Percentiles rank a stretch among this genome's conserved stretches.
These are phyloP conservation scores for Ceratocystis albifundus DNA, from an alignment of 2,329 filamentous ascomycete species.

Conservation along the genomic window DNA sequence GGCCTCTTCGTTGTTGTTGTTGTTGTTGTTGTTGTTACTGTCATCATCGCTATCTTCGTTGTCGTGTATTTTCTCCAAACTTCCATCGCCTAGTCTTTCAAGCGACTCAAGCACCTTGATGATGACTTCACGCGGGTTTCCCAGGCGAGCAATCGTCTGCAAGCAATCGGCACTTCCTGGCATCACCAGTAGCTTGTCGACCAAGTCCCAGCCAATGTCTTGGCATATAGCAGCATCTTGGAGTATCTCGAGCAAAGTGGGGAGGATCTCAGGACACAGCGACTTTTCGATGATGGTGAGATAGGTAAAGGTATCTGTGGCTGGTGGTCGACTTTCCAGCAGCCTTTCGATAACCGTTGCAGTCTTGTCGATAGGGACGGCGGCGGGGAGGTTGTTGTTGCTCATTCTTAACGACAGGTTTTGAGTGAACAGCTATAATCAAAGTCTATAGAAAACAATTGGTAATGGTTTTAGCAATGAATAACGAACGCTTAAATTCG, in stretches of 20 bases:
- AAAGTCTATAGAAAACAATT: neutral
- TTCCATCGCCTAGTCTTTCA: conserved; percentile 40
- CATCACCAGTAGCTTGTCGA: conserved; percentile 59
- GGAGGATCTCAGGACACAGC: conserved; percentile 53
- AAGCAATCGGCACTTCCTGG: conserved; percentile 59
- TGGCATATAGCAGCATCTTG: conserved; percentile 57
- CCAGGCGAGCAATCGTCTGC: conserved; percentile 61
- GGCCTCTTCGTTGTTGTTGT: conserved; percentile 26
- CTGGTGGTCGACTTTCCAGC: conserved; percentile 39
- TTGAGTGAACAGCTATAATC: neutral
- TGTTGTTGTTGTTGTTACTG: conserved; percentile 27
- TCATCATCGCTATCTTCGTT: conserved; percentile 29
- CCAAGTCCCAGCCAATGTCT: conserved; percentile 75
- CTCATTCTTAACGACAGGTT: neutral
- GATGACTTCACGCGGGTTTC: conserved; percentile 71
- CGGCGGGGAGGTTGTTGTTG: conserved; percentile 1
- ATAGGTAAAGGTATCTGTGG: conserved; percentile 60
- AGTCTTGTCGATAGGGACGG: conserved; percentile 23
- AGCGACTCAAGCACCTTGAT: conserved; percentile 67
- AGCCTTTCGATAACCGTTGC: conserved; percentile 37
- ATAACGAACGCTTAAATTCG: neutral
- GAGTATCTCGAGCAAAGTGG: conserved; percentile 55
- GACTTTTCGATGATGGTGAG: conserved; percentile 67
- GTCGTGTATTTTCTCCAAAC: conserved; percentile 28
- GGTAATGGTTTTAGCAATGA: neutral